Conservation (phyloP, 2,329 filamentous ascomycete species). For the Colletotrichum spinosum region DNA sequence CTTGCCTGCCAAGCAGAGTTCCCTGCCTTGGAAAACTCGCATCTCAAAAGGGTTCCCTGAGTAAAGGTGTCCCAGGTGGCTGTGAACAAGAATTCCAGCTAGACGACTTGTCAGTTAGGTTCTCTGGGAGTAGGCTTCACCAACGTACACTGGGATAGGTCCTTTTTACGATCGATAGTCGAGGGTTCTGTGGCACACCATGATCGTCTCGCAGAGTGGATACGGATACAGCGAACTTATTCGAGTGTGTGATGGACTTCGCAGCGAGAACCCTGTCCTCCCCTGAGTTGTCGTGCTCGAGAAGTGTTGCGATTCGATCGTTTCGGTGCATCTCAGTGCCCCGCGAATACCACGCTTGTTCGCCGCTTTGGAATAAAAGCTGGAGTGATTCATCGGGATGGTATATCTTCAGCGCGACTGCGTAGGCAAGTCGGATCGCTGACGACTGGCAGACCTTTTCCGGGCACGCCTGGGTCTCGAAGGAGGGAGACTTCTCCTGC, state of each 20-base stretch:
- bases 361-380: background rate
- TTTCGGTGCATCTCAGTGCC: background rate
- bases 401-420: constrained; percentile 8
- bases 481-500: background rate
- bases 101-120: background rate
- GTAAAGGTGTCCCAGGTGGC: constrained; percentile 16
- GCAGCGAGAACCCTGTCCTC: too few species aligned
- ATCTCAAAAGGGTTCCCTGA: constrained; percentile 8
- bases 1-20: constrained; percentile 22
- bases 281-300: background rate
- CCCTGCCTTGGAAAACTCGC: constrained; percentile 7
- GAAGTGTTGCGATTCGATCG: background rate
- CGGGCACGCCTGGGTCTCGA: background rate
- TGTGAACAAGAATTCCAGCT: constrained; percentile 18
- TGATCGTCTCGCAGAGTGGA: too few species aligned
- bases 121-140: background rate
- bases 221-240: too few species aligned
- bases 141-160: background rate
- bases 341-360: constrained; percentile 4
- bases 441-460: too few species aligned
- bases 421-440: constrained; percentile 15
- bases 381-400: background rate
- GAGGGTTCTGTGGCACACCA: too few species aligned
- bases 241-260: too few species aligned
- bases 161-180: background rate